These are phyloP conservation scores for Tuber melanosporum DNA, from an alignment of 495 filamentous ascomycete species.

Conservation along the genomic window DNA sequence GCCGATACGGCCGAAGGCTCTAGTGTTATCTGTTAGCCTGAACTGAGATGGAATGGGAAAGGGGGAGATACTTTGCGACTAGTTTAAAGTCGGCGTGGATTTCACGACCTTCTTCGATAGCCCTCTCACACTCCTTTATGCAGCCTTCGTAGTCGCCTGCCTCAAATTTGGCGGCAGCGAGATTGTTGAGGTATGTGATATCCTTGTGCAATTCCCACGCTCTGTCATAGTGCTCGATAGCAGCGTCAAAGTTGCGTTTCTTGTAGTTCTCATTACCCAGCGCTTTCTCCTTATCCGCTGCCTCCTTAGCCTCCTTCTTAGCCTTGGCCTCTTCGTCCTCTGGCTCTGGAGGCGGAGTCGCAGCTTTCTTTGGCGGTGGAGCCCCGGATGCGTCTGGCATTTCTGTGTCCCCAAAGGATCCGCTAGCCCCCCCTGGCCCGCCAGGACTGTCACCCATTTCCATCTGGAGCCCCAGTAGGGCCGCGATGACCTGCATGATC, in stretches of 20 bases:
- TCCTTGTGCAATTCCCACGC: slow-evolving; percentile 95
- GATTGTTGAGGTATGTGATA: slow-evolving; percentile 94
- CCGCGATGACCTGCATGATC: slow-evolving; percentile 89
- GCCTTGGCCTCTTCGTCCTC: slow-evolving; percentile 68
- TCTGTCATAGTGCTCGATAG: slow-evolving; percentile 90
- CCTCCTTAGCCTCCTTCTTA: slow-evolving; percentile 83
- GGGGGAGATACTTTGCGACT: slow-evolving; percentile 68
- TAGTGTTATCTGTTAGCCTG: slow-evolving; percentile 39
- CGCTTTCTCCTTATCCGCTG: slow-evolving; percentile 89
- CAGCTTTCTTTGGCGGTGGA: slow-evolving; percentile 38
- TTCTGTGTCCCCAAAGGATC: slow-evolving; percentile 61
- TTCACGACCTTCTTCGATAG: slow-evolving; percentile 79
- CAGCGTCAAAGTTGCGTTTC: slow-evolving; percentile 90
- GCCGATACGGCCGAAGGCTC: slow-evolving; percentile 83
- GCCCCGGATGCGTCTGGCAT: slow-evolving; percentile 59
- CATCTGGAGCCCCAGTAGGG: slow-evolving; percentile 91
- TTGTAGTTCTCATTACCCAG: slow-evolving; percentile 94
- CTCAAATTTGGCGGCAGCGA: slow-evolving; percentile 89
- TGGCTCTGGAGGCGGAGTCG: slow-evolving; percentile 49
- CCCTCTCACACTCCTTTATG: slow-evolving; percentile 79
- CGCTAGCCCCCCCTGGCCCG: slow-evolving; percentile 43
- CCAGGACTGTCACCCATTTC: slow-evolving; percentile 60
- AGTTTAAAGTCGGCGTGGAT: slow-evolving; percentile 92
- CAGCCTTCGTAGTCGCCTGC: slow-evolving; percentile 85
- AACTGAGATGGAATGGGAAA: neutral